phyloP scores from a whole-genome alignment of 176 grass and related monocot species.

The Carex myosuroides region DNA sequence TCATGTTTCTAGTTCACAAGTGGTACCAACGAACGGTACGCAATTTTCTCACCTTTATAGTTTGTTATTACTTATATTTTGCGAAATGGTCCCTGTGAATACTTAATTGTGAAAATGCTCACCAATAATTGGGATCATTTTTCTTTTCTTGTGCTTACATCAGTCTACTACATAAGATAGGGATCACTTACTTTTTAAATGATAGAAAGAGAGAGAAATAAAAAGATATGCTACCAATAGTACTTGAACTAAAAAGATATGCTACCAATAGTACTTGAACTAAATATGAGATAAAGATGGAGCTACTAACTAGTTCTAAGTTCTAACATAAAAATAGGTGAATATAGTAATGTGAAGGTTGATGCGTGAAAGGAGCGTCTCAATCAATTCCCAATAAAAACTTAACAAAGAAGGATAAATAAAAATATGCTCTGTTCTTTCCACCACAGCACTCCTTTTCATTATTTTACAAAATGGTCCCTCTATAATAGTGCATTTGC shows the following conservation, averaged over 20 bases:
- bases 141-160: background rate
- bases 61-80: background rate
- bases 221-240: background rate
- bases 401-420: background rate
- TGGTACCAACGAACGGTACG: conserved; percentile 97
- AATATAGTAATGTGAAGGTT: background rate
- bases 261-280: background rate
- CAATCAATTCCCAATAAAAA: background rate
- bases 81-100: background rate
- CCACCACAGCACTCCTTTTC: background rate
- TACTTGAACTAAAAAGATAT: background rate
- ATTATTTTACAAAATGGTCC: background rate
- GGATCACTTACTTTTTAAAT: conserved; percentile 5
- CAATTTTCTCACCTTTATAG: background rate
- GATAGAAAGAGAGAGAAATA: background rate
- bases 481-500: background rate
- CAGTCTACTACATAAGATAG: background rate
- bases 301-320: background rate
- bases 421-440: background rate
- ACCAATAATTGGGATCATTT: conserved; percentile 7
- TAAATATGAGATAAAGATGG: background rate
- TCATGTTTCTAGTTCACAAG: conserved; percentile 63
- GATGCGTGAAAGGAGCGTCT: background rate
- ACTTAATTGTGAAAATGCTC: background rate
- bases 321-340: background rate